Percentiles rank a stretch among this genome's conserved stretches.
These are phyloP conservation scores for Eimeria acervulina DNA, from an alignment of 169 alveolate species.

Conservation along the genomic window DNA sequence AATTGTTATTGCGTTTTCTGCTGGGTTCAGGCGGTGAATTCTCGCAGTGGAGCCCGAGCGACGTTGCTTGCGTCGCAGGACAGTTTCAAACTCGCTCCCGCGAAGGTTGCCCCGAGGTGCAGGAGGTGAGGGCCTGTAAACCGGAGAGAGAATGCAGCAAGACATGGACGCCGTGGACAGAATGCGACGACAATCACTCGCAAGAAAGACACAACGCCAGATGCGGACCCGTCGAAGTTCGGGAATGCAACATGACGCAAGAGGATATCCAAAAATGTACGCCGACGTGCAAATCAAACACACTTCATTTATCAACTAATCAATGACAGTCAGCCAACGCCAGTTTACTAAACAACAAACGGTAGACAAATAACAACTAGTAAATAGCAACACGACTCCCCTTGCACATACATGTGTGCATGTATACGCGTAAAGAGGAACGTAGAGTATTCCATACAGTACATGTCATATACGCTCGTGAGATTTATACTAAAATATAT, in stretches of 20 bases:
- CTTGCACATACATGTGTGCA: too few relatives aligned
- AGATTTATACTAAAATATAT: too few relatives aligned
- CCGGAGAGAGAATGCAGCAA: not conserved
- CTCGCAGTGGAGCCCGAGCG: conserved; percentile 44
- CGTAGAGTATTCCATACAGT: too few relatives aligned
- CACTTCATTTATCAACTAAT: too few relatives aligned
- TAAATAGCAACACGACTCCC: too few relatives aligned
- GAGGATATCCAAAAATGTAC: conserved; percentile 37
- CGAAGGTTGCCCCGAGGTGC: not conserved
- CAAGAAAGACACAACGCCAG: conserved; percentile 62
- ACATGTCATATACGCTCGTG: too few relatives aligned
- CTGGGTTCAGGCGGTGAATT: conserved; percentile 58
- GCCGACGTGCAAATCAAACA: too few relatives aligned
- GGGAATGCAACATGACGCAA: conserved; percentile 48
- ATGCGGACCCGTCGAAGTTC: conserved; percentile 51
- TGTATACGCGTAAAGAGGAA: too few relatives aligned
- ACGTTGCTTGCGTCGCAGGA: not conserved
- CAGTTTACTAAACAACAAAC: too few relatives aligned
- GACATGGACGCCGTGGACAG: conserved; percentile 60
- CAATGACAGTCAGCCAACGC: too few relatives aligned
- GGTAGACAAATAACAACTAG: too few relatives aligned
- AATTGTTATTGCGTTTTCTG: too few relatives aligned
- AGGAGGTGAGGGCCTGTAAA: conserved; percentile 1
- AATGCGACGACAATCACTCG: not conserved
- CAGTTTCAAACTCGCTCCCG: conserved; percentile 56